Evolutionary conservation across 225 moss, liverwort and hornwort species (phyloP).

Genomic region (Marchantia paleacea): DNA sequence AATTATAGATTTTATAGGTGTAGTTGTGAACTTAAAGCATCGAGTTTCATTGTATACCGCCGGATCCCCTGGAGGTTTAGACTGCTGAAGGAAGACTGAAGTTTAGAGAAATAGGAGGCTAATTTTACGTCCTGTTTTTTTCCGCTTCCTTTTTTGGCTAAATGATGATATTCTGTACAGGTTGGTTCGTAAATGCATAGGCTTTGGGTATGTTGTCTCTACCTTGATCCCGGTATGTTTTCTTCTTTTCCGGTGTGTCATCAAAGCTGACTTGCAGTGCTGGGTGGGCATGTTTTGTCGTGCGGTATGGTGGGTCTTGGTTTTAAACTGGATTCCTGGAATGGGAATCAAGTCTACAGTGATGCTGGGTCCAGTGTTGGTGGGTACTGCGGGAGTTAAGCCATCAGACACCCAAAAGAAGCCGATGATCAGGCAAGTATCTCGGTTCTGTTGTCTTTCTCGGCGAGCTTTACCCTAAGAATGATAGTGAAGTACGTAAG

Average conservation of each 20-base stretch:
- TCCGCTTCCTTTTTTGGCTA: conserved; percentile 8
- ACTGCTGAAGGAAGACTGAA: not conserved
- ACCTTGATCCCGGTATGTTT: conserved; percentile 23
- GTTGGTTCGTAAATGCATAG: conserved; percentile 14
- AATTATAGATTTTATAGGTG: too few relatives aligned
- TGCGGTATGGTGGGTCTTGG: conserved; percentile 41
- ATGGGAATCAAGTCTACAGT: conserved; percentile 61
- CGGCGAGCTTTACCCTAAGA: not conserved
- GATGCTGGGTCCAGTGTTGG: conserved; percentile 53
- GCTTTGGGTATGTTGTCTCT: conserved; percentile 22
- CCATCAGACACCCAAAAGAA: conserved; percentile 44
- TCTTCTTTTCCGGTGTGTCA: conserved; percentile 11
- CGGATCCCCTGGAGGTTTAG: conserved; percentile 14
- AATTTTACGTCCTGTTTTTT: not conserved
- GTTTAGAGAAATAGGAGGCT: conserved; percentile 9
- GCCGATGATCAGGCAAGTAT: conserved; percentile 57
- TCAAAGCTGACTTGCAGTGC: conserved; percentile 47
- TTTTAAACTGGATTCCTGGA: conserved; percentile 37
- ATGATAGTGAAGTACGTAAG: not conserved
- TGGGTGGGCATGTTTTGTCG: conserved; percentile 47
- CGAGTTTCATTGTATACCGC: conserved; percentile 11
- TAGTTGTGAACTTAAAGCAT: not conserved
- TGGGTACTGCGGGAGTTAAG: conserved; percentile 40
- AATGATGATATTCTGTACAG: conserved; percentile 14
- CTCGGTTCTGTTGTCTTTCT: not conserved